Base-by-base conservation (phyloP, 352 stramenopile species). In the Pythium monospermum region DNA sequence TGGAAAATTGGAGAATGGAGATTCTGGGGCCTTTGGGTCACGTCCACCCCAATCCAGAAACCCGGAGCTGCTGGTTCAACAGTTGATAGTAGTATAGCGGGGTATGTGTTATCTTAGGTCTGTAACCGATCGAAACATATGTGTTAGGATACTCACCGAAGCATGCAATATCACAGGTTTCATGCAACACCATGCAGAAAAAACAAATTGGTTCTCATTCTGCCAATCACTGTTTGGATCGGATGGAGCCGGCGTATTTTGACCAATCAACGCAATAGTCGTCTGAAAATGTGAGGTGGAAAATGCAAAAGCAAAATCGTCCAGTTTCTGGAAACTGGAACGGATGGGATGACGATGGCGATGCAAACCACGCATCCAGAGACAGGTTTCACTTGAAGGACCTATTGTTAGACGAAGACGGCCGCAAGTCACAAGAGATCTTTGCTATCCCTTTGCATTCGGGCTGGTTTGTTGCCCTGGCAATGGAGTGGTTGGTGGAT, bases 1-100 rank as follows among this genome's bases (percentile, higher is more conserved):
- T 27, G 49, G 49, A 64, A n/a, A 59, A 64, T 64, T 64, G 49
- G 49, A 59, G 57, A 64, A 49, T 64, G 57, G 36, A 59, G 51
- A 45, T 58, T 53, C 36, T 26, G 13, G 25, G 40, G 22, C 22
- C 19, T 25, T 22, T 26, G 22, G 2, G 40, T 55, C 48, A 55
- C 46, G 46, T 53, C n/a, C 31, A 39, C 16, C 39, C 30, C 47
- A 30, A 39, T 19, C 31, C 30, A 28, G 32, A 19, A 32, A 13
- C 45, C 45, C 12, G 15, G 32, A 38, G 32, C 32, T 38, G 32
- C 32, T 38, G 12, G 32, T n/a, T 38, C 18, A 12, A 38, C 32
- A n/a, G 18, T 38, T 6, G 12, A 38, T 38, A 38, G 18, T 38
- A 12, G 32, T 48, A 36, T 35, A 5, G 26, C 26, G 28, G 43